A percentile compares a stretch with the other conserved stretches of the same genome.
These are phyloP conservation scores for Solanum bukasovii DNA, from an alignment of 257 asterid species.

Conservation along the genomic window DNA sequence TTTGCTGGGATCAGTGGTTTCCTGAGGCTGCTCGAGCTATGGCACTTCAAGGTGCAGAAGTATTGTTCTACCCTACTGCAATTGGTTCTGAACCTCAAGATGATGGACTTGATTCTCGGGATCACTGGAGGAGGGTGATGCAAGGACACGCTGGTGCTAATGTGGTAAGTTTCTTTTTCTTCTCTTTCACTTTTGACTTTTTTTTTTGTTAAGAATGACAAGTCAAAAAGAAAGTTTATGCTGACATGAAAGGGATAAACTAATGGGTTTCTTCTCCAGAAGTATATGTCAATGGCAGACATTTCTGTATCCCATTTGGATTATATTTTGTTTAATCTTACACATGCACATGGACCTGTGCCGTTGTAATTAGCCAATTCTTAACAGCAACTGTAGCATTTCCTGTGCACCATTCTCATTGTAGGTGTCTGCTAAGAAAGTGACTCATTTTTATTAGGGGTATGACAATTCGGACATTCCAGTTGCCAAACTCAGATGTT, in stretches of 20 bases:
- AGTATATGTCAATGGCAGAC: neutral
- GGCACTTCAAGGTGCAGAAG: slow-evolving; percentile 97
- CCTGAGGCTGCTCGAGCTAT: slow-evolving; percentile 98
- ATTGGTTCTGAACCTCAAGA: slow-evolving; percentile 99
- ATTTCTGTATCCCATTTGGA: neutral
- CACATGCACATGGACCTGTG: neutral
- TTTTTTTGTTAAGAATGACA: neutral
- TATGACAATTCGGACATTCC: neutral
- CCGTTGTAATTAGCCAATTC: neutral
- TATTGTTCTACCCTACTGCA: slow-evolving; percentile 92
- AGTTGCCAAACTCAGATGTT: neutral
- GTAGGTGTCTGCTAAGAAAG: neutral
- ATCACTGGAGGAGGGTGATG: slow-evolving; percentile 97
- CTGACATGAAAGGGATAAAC: neutral
- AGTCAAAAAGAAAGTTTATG: neutral
- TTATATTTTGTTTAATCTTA: neutral
- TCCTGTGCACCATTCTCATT: neutral
- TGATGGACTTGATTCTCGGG: slow-evolving; percentile 81
- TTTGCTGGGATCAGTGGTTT: slow-evolving; percentile 99
- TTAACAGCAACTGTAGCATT: neutral
- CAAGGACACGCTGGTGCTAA: slow-evolving; percentile 99
- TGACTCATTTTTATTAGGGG: neutral
- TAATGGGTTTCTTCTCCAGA: neutral
- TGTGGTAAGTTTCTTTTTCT: slow-evolving; percentile 42
- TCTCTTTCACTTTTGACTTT: neutral